These are phyloP conservation scores for Colletotrichum liriopes DNA, from an alignment of 2,329 filamentous ascomycete species.

Conservation along the genomic window DNA sequence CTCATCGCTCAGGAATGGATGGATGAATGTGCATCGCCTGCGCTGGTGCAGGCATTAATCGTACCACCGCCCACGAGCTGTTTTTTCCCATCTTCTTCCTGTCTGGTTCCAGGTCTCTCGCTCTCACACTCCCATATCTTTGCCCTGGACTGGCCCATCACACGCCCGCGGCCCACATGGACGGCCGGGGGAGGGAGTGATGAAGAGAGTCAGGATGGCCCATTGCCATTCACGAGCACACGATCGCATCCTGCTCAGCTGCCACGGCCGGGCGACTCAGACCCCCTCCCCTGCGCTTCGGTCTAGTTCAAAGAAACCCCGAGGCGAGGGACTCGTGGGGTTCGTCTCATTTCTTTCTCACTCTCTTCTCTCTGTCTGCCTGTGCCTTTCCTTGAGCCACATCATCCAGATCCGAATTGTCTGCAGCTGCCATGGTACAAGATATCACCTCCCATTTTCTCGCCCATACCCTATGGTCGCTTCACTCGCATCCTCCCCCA, in stretches of 20 bases:
- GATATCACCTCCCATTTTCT: neutral
- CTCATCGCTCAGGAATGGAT: constrained; percentile 18
- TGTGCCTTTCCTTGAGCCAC: neutral
- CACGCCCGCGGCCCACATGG: neutral
- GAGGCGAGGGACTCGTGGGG: neutral
- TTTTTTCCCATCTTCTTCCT: constrained; percentile 5
- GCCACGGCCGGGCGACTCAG: neutral
- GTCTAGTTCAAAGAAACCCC: neutral
- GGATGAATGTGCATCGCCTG: constrained; percentile 35
- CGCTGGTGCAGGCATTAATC: constrained; percentile 41
- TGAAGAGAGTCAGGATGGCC: neutral
- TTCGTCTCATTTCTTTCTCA: neutral
- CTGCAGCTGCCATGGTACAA: neutral
- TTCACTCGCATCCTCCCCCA: neutral
- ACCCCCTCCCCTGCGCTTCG: neutral
- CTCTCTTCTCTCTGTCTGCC: neutral
- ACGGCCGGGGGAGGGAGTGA: neutral
- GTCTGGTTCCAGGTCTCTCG: constrained; percentile 9
- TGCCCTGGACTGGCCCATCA: neutral
- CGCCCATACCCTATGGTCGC: neutral
- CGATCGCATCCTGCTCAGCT: neutral
- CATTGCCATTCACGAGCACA: neutral
- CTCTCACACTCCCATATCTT: neutral
- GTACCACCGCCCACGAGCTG: constrained; percentile 31
- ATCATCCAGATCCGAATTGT: neutral